Conservation (phyloP, 148 eudicot species). For the Chenopodium suecicum region DNA sequence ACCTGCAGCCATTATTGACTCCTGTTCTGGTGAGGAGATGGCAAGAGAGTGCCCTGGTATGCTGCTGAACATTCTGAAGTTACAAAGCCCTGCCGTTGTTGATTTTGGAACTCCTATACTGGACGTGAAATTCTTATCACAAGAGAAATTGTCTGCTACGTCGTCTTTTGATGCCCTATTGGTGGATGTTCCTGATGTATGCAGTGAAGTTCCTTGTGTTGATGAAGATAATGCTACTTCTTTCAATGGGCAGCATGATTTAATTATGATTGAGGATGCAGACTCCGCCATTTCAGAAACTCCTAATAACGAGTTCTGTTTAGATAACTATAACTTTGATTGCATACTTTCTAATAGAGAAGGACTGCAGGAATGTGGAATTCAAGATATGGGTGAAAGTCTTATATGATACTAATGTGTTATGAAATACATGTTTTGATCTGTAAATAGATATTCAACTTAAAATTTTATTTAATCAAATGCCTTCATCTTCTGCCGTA, state of each 20-base stretch:
- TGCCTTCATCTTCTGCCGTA: neutral
- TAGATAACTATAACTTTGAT: constrained; percentile 24
- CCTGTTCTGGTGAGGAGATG: constrained; percentile 16
- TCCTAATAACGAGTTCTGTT: constrained; percentile 32
- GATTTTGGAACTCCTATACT: constrained; percentile 72
- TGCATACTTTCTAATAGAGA: constrained; percentile 23
- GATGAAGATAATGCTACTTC: constrained; percentile 25
- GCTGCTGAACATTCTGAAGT: constrained; percentile 24
- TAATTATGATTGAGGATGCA: constrained; percentile 25
- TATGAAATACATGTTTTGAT: neutral
- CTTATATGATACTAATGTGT: constrained; percentile 30
- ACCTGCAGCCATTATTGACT: constrained; percentile 5
- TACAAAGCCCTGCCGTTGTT: constrained; percentile 34
- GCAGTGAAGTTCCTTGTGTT: constrained; percentile 22
- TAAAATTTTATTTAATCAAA: neutral
- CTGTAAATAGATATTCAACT: constrained; percentile 20
- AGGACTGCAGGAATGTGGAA: constrained; percentile 16
- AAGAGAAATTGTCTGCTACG: constrained; percentile 22
- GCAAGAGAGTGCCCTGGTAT: constrained; percentile 28
- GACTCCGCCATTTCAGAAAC: constrained; percentile 14
- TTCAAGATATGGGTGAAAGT: constrained; percentile 28
- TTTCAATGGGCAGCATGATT: constrained; percentile 24
- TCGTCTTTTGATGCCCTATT: constrained; percentile 55
- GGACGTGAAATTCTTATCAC: constrained; percentile 65
- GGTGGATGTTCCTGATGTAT: constrained; percentile 28